phyloP scores from a whole-genome alignment of 148 eudicot genomes.

The Dysphania ambrosioides region DNA sequence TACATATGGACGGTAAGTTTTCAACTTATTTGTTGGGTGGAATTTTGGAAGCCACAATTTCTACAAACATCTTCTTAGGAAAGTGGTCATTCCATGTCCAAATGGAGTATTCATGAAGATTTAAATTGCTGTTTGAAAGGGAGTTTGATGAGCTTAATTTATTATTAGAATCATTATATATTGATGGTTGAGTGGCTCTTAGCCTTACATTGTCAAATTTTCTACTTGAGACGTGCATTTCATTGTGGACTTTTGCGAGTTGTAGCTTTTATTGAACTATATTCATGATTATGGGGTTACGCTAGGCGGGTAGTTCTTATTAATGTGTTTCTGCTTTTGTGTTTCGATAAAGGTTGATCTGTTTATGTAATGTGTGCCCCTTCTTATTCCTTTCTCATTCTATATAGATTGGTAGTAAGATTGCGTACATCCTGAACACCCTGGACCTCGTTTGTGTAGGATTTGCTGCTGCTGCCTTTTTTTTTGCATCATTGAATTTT shows the following conservation, averaged over 20 bases:
- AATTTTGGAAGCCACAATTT: background rate
- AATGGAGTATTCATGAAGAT: background rate
- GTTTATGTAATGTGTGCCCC: background rate
- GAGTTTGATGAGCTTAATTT: background rate
- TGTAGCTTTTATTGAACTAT: too few relatives aligned
- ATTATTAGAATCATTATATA: too few relatives aligned
- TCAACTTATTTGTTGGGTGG: background rate
- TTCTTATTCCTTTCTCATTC: background rate
- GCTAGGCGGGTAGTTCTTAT: too few relatives aligned
- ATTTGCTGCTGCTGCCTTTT: background rate
- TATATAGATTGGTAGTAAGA: background rate
- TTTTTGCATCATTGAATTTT: constrained; percentile 3
- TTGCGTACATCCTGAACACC: background rate
- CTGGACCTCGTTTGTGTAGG: background rate
- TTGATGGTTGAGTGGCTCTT: too few relatives aligned
- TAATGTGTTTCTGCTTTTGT: background rate
- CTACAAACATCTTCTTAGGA: background rate
- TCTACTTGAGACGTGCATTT: too few relatives aligned
- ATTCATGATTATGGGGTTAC: too few relatives aligned
- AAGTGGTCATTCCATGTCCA: background rate
- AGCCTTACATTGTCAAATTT: too few relatives aligned
- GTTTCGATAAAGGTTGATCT: background rate
- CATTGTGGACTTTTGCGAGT: too few relatives aligned
- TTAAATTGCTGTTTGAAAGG: background rate
- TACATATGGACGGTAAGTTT: background rate